Conservation (phyloP, 2,329 filamentous ascomycete genomes). For the Monosporascus sp. region DNA sequence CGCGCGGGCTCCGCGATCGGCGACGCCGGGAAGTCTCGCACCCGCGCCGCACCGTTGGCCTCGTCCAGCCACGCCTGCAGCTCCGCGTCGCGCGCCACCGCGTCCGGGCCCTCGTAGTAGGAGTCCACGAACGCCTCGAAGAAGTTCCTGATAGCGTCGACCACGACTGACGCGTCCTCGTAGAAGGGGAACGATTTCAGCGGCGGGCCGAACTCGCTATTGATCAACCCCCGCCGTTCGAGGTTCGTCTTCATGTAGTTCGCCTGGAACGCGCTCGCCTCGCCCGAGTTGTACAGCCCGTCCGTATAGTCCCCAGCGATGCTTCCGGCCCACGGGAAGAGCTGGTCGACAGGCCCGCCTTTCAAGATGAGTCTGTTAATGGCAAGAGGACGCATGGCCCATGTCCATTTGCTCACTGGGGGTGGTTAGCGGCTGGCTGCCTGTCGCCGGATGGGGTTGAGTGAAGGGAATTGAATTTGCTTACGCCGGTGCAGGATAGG, state of each 20-base stretch:
- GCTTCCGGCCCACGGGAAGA: constrained; percentile 25
- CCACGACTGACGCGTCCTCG: constrained; percentile 34
- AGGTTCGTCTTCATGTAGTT: constrained; percentile 36
- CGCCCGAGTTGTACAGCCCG: constrained; percentile 21
- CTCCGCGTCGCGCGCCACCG: constrained; percentile 32
- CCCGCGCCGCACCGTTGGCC: constrained; percentile 29
- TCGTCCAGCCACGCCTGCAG: constrained; percentile 39
- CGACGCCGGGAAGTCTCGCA: constrained; percentile 36
- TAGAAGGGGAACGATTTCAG: constrained; percentile 39
- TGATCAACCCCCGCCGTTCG: constrained; percentile 33
- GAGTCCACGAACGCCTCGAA: constrained; percentile 36
- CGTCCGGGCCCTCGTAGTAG: constrained; percentile 32
- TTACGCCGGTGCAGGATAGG: constrained; percentile 31
- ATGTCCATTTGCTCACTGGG: constrained; percentile 25
- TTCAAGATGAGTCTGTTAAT: constrained; percentile 20
- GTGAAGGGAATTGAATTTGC: not conserved
- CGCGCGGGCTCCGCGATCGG: constrained; percentile 14
- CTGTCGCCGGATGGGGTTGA: not conserved
- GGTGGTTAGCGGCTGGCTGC: constrained; percentile 1
- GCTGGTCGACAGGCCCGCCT: constrained; percentile 25
- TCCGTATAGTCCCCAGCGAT: constrained; percentile 23
- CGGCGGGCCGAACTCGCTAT: constrained; percentile 26
- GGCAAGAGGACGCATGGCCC: constrained; percentile 24
- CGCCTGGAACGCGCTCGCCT: constrained; percentile 27
- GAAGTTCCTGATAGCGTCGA: constrained; percentile 31